Evolutionary conservation across 495 filamentous ascomycete species (phyloP).

Genomic region (Tetracladium setigerum): DNA sequence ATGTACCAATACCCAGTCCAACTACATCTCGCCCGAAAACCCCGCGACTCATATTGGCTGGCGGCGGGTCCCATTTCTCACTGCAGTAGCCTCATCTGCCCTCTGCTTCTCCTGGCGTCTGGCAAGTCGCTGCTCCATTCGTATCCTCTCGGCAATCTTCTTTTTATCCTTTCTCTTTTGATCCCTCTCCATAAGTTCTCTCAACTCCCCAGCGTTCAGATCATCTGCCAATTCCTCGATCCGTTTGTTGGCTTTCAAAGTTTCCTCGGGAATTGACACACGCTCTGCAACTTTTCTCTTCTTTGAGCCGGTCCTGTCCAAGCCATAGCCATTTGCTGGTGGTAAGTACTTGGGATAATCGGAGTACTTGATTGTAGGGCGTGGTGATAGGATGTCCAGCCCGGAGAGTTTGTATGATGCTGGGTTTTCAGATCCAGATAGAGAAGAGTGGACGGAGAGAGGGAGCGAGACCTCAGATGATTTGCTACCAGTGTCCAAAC

Average conservation of each 20-base stretch:
- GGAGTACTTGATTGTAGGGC: slow-evolving; percentile 70
- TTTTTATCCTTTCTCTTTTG: slow-evolving; percentile 69
- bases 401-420: slow-evolving; percentile 66
- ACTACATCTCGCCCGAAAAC: slow-evolving; percentile 43
- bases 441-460: slow-evolving; percentile 61
- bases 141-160: slow-evolving; percentile 62
- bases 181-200: slow-evolving; percentile 82
- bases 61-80: slow-evolving; percentile 38
- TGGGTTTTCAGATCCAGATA: slow-evolving; percentile 63
- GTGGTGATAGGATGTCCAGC: slow-evolving; percentile 66
- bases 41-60: slow-evolving; percentile 45
- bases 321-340: slow-evolving; percentile 21
- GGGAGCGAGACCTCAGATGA: slow-evolving; percentile 71
- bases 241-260: slow-evolving; percentile 57
- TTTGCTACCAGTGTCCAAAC: slow-evolving; percentile 49
- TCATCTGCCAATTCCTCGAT: slow-evolving; percentile 78
- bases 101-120: slow-evolving; percentile 62
- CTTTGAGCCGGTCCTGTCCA: slow-evolving; percentile 29
- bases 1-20: slow-evolving; percentile 35
- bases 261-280: slow-evolving; percentile 52
- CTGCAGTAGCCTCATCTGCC: slow-evolving; percentile 30
- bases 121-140: slow-evolving; percentile 57
- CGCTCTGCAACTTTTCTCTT: slow-evolving; percentile 34
- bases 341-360: slow-evolving; percentile 47
- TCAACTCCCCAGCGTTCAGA: slow-evolving; percentile 67